Conservation (phyloP, 2,329 filamentous ascomycete species). For the Myotisia sp. region DNA sequence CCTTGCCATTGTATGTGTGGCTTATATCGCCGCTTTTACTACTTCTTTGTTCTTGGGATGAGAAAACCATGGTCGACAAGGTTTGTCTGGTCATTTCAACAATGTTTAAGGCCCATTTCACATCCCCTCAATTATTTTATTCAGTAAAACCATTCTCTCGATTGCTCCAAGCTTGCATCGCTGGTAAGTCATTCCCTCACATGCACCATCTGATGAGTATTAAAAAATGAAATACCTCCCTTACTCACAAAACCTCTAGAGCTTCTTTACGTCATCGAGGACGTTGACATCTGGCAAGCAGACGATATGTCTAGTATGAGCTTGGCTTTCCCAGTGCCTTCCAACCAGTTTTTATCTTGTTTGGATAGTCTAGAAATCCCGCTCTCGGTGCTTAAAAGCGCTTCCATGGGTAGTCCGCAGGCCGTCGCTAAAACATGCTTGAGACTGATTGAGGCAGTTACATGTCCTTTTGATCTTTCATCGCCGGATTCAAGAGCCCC, state of each 20-base stretch:
- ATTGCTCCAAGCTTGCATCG: conserved; percentile 23
- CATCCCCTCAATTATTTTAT: conserved; percentile 18
- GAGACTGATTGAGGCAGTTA: conserved; percentile 20
- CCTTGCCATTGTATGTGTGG: conserved; percentile 40
- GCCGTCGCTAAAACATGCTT: conserved; percentile 17
- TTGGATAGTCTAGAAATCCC: conserved; percentile 22
- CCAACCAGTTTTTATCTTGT: conserved; percentile 17
- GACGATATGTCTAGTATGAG: not conserved
- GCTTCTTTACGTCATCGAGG: conserved; percentile 19
- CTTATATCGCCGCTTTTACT: conserved; percentile 40
- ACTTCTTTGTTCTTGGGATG: conserved; percentile 30
- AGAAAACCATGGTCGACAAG: conserved; percentile 28
- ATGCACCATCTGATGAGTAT: too few relatives aligned
- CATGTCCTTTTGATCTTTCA: conserved; percentile 10
- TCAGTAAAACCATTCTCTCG: conserved; percentile 19
- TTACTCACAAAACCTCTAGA: conserved; percentile 14
- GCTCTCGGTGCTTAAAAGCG: conserved; percentile 16
- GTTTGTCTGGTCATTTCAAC: conserved; percentile 24
- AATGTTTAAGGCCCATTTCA: conserved; percentile 22
- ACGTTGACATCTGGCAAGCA: not conserved
- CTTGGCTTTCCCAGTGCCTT: conserved; percentile 14
- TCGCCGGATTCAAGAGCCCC: conserved; percentile 12
- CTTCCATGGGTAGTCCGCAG: conserved; percentile 19
- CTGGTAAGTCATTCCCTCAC: conserved; percentile 26
- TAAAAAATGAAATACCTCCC: too few relatives aligned